Percentiles rank a stretch among this genome's conserved stretches.
Evolutionary conservation across 768 basidiomycete genomes (phyloP).

Genomic region (Boletus reticuloceps): DNA sequence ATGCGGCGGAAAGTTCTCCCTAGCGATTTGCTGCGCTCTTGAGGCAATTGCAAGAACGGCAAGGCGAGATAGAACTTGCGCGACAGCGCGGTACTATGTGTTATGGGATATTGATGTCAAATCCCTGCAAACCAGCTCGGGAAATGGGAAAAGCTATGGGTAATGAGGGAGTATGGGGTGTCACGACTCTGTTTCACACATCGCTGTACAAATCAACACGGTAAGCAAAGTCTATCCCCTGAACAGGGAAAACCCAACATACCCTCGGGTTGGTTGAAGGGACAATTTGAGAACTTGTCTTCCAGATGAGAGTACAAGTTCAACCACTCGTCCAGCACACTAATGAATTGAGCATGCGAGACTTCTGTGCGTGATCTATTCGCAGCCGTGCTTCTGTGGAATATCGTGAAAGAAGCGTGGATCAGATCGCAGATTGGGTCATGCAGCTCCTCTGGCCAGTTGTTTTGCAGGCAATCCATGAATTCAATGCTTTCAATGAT

Average conservation of each 20-base stretch:
- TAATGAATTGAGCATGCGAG: background rate
- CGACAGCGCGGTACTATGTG: slow-evolving; percentile 63
- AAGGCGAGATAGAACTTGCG: slow-evolving; percentile 50
- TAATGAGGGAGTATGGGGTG: too few relatives aligned
- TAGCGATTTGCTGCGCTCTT: slow-evolving; percentile 73
- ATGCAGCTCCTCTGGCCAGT: background rate
- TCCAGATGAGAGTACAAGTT: background rate
- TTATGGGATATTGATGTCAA: too few relatives aligned
- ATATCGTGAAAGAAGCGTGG: background rate
- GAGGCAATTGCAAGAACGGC: slow-evolving; percentile 56
- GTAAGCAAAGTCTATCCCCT: too few relatives aligned
- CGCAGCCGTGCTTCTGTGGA: background rate
- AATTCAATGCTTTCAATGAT: background rate
- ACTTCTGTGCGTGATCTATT: background rate
- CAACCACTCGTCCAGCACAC: background rate
- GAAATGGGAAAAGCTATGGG: too few relatives aligned
- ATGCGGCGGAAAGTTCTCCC: slow-evolving; percentile 67
- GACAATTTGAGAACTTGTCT: background rate
- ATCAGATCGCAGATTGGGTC: background rate
- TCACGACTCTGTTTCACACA: too few relatives aligned
- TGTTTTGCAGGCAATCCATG: background rate
- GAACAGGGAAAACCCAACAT: too few relatives aligned
- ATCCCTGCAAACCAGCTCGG: too few relatives aligned
- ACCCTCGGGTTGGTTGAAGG: background rate
- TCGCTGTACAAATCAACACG: too few relatives aligned